Percentiles rank a stretch among this genome's conserved stretches.
These are phyloP conservation scores for Penicillium palitans DNA, from an alignment of 2,329 filamentous ascomycete species.

Conservation along the genomic window DNA sequence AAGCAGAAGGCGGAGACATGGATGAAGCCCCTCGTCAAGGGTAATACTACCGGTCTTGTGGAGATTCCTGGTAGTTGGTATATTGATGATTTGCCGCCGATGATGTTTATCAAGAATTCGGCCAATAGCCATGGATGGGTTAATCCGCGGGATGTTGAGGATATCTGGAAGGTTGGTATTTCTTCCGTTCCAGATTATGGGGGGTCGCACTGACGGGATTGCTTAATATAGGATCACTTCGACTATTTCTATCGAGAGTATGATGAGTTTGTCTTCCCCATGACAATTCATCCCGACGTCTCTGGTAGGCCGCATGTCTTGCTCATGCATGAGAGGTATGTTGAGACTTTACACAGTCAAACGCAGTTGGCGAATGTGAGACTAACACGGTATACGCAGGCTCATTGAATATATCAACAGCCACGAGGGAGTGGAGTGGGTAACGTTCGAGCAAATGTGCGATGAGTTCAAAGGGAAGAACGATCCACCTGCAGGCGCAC, in stretches of 20 bases:
- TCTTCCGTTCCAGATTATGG: rapidly evolving
- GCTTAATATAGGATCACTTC: constrained; percentile 54
- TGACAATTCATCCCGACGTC: constrained; percentile 74
- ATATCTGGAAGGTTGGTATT: constrained; percentile 49
- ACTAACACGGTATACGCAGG: constrained; percentile 11
- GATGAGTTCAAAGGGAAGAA: constrained; percentile 30
- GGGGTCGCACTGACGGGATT: not conserved
- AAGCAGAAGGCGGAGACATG: constrained; percentile 42
- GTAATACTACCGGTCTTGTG: constrained; percentile 36
- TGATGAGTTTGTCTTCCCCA: constrained; percentile 74
- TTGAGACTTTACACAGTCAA: not conserved
- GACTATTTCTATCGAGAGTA: constrained; percentile 73
- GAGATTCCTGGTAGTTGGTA: constrained; percentile 50
- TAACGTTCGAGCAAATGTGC: constrained; percentile 31
- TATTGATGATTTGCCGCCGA: constrained; percentile 46
- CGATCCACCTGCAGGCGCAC: constrained; percentile 20
- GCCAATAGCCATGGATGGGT: constrained; percentile 60
- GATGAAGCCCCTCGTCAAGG: constrained; percentile 48
- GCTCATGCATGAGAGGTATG: constrained; percentile 68
- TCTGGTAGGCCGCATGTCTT: constrained; percentile 71
- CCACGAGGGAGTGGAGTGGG: constrained; percentile 31
- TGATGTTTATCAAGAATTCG: constrained; percentile 49
- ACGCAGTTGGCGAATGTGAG: not conserved
- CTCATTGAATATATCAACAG: constrained; percentile 32
- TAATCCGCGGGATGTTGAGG: constrained; percentile 57